Percentiles rank a stretch among this genome's conserved stretches.
Conservation (phyloP, 176 grass and related monocot genomes). For the Paspalum notatum region DNA sequence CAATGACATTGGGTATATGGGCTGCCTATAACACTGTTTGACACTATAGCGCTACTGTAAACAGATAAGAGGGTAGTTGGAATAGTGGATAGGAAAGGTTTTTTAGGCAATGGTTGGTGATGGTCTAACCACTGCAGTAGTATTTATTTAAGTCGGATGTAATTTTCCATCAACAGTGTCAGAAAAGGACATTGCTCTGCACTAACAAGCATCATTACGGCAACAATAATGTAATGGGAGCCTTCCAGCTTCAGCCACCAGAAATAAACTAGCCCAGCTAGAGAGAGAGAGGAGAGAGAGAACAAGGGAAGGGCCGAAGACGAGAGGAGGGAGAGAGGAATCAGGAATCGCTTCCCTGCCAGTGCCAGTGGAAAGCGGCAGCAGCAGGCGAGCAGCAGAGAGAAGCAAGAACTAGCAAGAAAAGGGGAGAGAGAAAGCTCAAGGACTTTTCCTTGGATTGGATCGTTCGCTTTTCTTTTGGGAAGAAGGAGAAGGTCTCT, state of each 20-base stretch:
- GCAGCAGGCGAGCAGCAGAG: conserved; percentile 27
- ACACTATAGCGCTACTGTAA: no score
- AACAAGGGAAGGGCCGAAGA: background rate
- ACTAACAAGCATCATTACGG: conserved; percentile 20
- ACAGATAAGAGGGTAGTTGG: no score
- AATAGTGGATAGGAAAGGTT: no score
- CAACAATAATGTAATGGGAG: conserved; percentile 18
- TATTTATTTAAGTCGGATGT: conserved; percentile 34
- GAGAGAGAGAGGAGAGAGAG: background rate
- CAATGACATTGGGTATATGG: no score
- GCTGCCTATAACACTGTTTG: no score
- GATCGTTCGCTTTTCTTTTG: conserved; percentile 46
- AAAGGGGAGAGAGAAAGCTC: conserved; percentile 42
- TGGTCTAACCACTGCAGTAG: background rate
- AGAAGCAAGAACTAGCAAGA: conserved; percentile 47
- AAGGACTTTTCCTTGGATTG: conserved; percentile 51
- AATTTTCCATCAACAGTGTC: conserved; percentile 11
- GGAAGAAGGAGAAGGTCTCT: background rate
- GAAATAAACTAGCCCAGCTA: background rate
- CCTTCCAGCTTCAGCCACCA: conserved; percentile 13
- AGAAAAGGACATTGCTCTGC: conserved; percentile 45
- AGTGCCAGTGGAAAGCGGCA: conserved; percentile 40
- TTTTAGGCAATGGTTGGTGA: no score
- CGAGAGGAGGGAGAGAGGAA: background rate
- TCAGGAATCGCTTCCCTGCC: conserved; percentile 1